Evolutionary conservation across 1,139 yeast genomes (phyloP).

Genomic region (Komagataea norvegica): DNA sequence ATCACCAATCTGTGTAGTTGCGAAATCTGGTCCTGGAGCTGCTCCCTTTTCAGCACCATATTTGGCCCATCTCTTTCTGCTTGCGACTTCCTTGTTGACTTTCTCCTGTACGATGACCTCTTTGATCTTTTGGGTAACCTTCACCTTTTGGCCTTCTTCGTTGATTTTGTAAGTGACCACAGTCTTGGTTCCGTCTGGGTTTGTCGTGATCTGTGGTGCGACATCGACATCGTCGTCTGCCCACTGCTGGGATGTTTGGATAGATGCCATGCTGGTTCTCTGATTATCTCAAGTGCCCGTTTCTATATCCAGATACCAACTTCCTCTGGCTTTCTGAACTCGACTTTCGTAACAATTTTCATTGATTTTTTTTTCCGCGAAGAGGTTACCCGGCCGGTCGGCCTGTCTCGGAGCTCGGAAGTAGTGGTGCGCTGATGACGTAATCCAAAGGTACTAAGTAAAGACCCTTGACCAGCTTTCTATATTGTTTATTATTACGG

Average conservation of each 20-base stretch:
- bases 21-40: conserved; percentile 80
- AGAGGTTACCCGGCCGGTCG: too few relatives aligned
- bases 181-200: conserved; percentile 87
- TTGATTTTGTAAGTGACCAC: conserved; percentile 73
- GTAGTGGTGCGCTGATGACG: too few relatives aligned
- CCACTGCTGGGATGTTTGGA: conserved; percentile 35
- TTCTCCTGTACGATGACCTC: conserved; percentile 74
- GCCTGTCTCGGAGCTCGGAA: too few relatives aligned
- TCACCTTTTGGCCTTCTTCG: conserved; percentile 78
- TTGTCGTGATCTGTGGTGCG: conserved; percentile 65
- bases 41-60: conserved; percentile 79
- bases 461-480: too few relatives aligned
- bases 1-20: conserved; percentile 89
- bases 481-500: too few relatives aligned
- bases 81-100: conserved; percentile 74
- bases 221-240: conserved; percentile 61
- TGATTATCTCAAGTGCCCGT: too few relatives aligned
- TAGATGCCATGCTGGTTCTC: conserved; percentile 9
- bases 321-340: too few relatives aligned
- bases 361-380: too few relatives aligned
- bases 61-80: conserved; percentile 68
- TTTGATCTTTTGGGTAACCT: conserved; percentile 79
- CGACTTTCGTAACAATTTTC: too few relatives aligned
- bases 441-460: too few relatives aligned
- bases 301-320: too few relatives aligned